A percentile compares a stretch with the other conserved stretches of the same genome.
Evolutionary conservation across 768 basidiomycete genomes (phyloP).

Genomic region (Suillus placidus): DNA sequence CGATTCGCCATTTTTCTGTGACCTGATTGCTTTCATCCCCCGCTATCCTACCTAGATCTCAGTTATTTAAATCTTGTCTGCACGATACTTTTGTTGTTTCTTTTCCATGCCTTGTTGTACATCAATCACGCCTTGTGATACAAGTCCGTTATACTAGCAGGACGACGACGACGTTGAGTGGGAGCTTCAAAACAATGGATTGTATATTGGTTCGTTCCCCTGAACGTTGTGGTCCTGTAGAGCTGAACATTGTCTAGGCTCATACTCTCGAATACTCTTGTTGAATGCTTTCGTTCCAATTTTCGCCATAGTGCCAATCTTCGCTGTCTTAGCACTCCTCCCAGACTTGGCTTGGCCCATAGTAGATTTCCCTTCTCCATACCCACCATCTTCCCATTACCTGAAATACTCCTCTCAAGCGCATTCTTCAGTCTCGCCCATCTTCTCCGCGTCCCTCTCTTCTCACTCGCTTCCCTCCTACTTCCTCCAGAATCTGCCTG

Average conservation of each 20-base stretch:
- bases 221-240: no score
- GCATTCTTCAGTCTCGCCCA: conserved; percentile 49
- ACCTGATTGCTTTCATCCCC: no score
- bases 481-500: conserved; percentile 31
- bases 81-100: no score
- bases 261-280: conserved; percentile 57
- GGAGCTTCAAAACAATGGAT: conserved; percentile 50
- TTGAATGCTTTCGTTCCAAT: conserved; percentile 65
- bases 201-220: conserved; percentile 48
- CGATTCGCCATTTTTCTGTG: no score
- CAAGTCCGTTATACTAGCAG: no score
- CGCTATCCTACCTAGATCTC: no score
- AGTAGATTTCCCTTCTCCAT: conserved; percentile 39
- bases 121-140: no score
- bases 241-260: conserved; percentile 53
- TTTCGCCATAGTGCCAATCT: conserved; percentile 50
- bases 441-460: conserved; percentile 36
- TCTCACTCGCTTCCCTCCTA: conserved; percentile 37
- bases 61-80: no score
- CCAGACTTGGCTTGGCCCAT: conserved; percentile 53
- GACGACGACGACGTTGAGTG: conserved; percentile 49
- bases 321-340: conserved; percentile 51
- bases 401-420: conserved; percentile 62
- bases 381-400: conserved; percentile 56
- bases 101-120: no score